Percentiles rank a stretch among this genome's conserved stretches.
These are phyloP conservation scores for Pestalotiopsis sp. DNA, from an alignment of 2,329 filamentous ascomycete species.

Conservation along the genomic window DNA sequence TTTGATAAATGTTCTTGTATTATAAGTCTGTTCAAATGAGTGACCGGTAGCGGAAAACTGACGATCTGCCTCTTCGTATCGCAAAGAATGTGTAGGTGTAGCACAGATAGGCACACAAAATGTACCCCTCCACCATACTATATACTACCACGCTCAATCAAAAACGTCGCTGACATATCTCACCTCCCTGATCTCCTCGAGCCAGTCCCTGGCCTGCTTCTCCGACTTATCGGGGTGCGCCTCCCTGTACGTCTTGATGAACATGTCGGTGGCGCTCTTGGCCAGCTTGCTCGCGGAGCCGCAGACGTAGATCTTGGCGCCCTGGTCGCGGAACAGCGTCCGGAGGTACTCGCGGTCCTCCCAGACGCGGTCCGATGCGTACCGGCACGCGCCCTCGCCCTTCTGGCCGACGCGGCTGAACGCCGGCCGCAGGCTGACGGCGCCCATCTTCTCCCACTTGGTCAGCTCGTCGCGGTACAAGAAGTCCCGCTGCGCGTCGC, in stretches of 20 bases:
- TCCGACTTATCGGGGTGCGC: constrained; percentile 15
- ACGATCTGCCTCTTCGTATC: too few species aligned
- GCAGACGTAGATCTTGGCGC: constrained; percentile 4
- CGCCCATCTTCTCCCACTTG: not conserved
- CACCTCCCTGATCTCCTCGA: constrained; percentile 18
- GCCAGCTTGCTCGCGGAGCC: constrained; percentile 14
- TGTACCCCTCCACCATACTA: not conserved
- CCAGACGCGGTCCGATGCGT: constrained; percentile 2
- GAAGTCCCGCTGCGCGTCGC: not conserved
- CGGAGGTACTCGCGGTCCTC: constrained; percentile 1
- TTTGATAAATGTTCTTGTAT: too few species aligned
- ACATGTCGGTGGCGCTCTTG: constrained; percentile 17
- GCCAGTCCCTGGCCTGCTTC: constrained; percentile 17
- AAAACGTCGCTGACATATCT: constrained; percentile 21
- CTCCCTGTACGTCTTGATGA: constrained; percentile 14
- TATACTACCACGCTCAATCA: constrained; percentile 11
- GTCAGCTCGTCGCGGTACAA: constrained; percentile 2
- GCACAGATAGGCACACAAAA: not conserved
- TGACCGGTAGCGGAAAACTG: too few species aligned
- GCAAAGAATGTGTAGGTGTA: not conserved
- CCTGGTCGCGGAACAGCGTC: not conserved
- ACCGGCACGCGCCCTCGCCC: not conserved
- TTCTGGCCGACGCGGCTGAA: not conserved
- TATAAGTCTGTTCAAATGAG: too few species aligned
- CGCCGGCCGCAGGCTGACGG: not conserved